phyloP scores from a whole-genome alignment of 2,329 filamentous ascomycete genomes.

The Alternaria sp. region DNA sequence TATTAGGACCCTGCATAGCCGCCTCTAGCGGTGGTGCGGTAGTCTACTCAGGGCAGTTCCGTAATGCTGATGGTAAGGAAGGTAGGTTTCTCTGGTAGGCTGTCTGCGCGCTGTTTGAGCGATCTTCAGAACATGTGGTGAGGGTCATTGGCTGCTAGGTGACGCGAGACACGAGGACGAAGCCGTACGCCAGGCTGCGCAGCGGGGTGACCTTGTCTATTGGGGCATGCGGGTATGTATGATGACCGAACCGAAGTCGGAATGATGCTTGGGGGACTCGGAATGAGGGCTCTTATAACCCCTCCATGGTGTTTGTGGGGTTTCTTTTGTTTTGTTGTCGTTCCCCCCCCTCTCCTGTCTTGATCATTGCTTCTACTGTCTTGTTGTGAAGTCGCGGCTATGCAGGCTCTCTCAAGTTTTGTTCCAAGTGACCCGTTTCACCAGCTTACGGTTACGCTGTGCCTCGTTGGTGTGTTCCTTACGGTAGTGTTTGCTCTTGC shows the following conservation, averaged over 20 bases:
- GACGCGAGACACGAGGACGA: constrained; percentile 13
- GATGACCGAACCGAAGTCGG: constrained; percentile 44
- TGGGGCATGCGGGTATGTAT: constrained; percentile 39
- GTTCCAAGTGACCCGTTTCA: constrained; percentile 44
- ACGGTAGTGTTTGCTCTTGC: constrained; percentile 38
- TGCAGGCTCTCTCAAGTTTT: constrained; percentile 37
- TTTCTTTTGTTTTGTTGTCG: constrained; percentile 15
- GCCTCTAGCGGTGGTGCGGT: constrained; percentile 36
- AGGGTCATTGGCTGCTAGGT: constrained; percentile 40
- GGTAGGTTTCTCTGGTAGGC: constrained; percentile 20
- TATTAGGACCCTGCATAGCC: constrained; percentile 39
- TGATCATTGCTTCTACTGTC: constrained; percentile 13
- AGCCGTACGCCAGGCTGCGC: constrained; percentile 21
- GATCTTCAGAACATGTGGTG: constrained; percentile 41
- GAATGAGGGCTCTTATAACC: constrained; percentile 38
- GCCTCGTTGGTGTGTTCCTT: constrained; percentile 41
- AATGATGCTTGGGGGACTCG: constrained; percentile 24
- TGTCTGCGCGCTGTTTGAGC: constrained; percentile 22
- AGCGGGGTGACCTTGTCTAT: constrained; percentile 24
- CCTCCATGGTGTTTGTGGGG: constrained; percentile 15
- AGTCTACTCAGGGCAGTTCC: constrained; percentile 17
- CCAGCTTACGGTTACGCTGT: constrained; percentile 36
- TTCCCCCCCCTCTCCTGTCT: constrained; percentile 11
- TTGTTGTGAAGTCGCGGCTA: constrained; percentile 23
- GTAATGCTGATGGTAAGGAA: constrained; percentile 12